phyloP scores from a whole-genome alignment of 345 rosid species.

The Durio zibethinus region DNA sequence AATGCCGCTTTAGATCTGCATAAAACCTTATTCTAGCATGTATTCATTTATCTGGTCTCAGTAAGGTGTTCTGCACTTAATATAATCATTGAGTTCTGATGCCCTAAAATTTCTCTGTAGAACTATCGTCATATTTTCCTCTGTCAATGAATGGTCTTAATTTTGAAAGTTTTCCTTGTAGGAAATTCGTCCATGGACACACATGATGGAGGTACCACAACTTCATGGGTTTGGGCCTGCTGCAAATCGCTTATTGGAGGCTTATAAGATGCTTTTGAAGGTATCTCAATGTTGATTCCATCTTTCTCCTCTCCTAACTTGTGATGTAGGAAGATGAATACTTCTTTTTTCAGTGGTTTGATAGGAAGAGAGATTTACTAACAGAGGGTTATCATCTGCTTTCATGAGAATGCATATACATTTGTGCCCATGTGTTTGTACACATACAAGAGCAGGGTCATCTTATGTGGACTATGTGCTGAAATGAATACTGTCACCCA shows the following conservation, averaged over 20 bases:
- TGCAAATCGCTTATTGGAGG: constrained; percentile 92
- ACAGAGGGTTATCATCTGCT: background rate
- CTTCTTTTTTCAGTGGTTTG: background rate
- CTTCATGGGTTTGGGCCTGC: constrained; percentile 99
- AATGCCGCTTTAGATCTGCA: background rate
- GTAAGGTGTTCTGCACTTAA: background rate
- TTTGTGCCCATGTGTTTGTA: background rate
- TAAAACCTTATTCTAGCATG: background rate
- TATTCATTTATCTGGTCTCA: background rate
- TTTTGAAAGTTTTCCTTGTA: constrained; percentile 17
- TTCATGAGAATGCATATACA: background rate
- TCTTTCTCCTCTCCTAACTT: background rate
- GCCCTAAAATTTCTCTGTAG: background rate
- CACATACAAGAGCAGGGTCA: background rate
- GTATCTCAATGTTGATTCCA: constrained; percentile 29
- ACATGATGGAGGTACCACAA: constrained; percentile 99
- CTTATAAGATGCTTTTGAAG: constrained; percentile 95
- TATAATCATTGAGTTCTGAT: background rate
- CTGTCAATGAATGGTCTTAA: background rate
- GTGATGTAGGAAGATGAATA: background rate
- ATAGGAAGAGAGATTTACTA: background rate
- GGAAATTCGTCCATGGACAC: constrained; percentile 99
- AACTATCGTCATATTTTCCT: background rate
- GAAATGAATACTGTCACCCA: background rate
- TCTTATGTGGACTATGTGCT: background rate